Evolutionary conservation across 2,329 filamentous ascomycete genomes (phyloP), one percentile per base, ranked within the genome.

Genomic region (Trichoderma polysporum): DNA sequence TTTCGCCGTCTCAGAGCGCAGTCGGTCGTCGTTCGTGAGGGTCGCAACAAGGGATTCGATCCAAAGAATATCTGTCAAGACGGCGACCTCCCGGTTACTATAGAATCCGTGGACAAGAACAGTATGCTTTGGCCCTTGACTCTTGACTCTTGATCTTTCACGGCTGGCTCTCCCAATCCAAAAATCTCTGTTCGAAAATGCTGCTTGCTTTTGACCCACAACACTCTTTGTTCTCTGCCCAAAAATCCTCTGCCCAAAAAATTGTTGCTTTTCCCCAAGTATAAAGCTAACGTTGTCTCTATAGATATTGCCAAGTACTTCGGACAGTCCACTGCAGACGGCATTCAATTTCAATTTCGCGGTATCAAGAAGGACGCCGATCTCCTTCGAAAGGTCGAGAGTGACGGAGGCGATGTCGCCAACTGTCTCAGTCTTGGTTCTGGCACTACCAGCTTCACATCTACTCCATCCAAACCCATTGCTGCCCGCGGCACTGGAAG

Each of bases 311-410:
- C 84, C 68, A 85, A 83, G 68, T 84, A 85, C 75, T 89, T 86
- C 69, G 86, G 86, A 29, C 85, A 86, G 66, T 86, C 84, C 3
- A 89, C 86, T 0, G 73, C 80, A 0, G 81, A 82, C 22, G 87
- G 87, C 9, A 82, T 89, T n/a, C 82, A 84, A 70, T 89, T 86
- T 73, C 86, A 88, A 71, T 88, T 89, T 72, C 82, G 86, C 1
- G 68, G 74, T 27, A 83, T 88, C 76, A 87, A 86, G 75, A 79
- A 79, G 39, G 80, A 86, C 33, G 86, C 83, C 33, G 81, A 84
- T 45, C 76, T 75, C 2, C 81, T 88, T 52, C 78, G 80, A 49
- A 72, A 77, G 2, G 81, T 82, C 2, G 79, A 81, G n/a, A 76
- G 78, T 25, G 74, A 76, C 1, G 83, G 82, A 29, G 76, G 80